Evolutionary conservation across 1,139 yeast genomes (phyloP), one percentile per base, ranked within the genome.

Genomic region (Pichiaceae sp.): DNA sequence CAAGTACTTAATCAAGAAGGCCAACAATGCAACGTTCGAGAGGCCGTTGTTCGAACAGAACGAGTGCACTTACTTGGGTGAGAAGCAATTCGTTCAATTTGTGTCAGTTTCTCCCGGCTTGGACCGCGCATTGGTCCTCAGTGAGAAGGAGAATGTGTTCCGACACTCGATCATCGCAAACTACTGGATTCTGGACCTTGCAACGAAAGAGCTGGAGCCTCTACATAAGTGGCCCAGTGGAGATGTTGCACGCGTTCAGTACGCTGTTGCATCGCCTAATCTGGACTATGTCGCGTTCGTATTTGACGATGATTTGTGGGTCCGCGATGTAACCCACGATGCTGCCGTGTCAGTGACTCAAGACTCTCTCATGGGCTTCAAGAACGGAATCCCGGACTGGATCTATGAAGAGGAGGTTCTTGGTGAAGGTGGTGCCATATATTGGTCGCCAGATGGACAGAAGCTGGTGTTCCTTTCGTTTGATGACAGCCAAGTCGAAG

Each of bases 221-320:
- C 53, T 81, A 11, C 51, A 48, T 19, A 21, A 24, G 1, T 19
- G 71, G 1, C 24, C 24, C 9, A 42, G 44, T n/a, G 43, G 40
- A 7, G 38, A 36, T 14, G 29, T 42, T 4, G 42, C 46, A n/a
- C 60, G 62, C 36, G 41, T 73, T 6, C 67, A 71, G 18, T 74
- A 78, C 42, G 89, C 84, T 0, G 62, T 68, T 21, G 87, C 93
- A 74, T 78, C 95, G 0, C 96, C 96, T 1, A 60, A 65, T 3
- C 85, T 86, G 17, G 68, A 68, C 29, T 65, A 68, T 41, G 58
- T 89, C 29, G 78, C 91, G 2, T 87, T 72, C 54, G 85, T 86
- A 2, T 66, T 62, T 43, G 65, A 75, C 9, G 75, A 80, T 48
- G 76, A 87, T 51, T 53, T 91, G 5, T 85, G 64, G 48, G 38